A percentile compares a stretch with the other conserved stretches of the same genome.
Evolutionary conservation across 108 stramenopile genomes (phyloP).

Genomic region (Conticribra weissflogii): DNA sequence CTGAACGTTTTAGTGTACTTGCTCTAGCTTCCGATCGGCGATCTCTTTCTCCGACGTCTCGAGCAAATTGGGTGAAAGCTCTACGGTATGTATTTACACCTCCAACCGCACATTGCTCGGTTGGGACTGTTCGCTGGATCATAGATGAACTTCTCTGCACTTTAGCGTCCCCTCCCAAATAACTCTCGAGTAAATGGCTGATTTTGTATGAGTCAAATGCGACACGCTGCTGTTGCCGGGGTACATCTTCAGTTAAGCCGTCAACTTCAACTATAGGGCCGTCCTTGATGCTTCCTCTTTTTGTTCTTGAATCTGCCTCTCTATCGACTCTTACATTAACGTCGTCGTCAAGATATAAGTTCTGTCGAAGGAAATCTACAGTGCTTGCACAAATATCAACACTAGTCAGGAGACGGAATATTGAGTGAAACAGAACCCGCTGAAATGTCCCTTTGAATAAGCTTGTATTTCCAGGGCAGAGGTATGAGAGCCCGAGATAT

Average conservation of each 20-base stretch:
- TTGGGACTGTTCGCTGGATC: neutral
- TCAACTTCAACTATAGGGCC: too few relatives aligned
- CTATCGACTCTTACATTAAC: too few relatives aligned
- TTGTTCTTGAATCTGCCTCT: too few relatives aligned
- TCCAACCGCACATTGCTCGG: neutral
- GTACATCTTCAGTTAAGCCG: too few relatives aligned
- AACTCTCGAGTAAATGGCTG: neutral
- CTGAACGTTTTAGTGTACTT: neutral
- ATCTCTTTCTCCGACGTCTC: neutral
- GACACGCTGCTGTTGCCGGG: neutral
- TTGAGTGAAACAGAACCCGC: neutral
- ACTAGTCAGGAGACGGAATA: conserved; percentile 1
- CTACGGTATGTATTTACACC: neutral
- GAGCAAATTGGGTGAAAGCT: neutral
- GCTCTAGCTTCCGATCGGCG: neutral
- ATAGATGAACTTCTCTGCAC: neutral
- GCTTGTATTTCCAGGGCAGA: neutral
- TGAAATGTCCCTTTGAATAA: neutral
- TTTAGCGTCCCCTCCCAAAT: neutral
- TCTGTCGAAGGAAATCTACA: conserved; percentile 1
- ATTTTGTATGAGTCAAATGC: conserved; percentile 3
- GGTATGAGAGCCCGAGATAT: neutral
- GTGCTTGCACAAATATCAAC: neutral
- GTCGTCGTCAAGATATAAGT: neutral
- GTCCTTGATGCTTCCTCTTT: too few relatives aligned